A percentile compares a stretch with the other conserved stretches of the same genome.
Evolutionary conservation across 2,329 filamentous ascomycete genomes (phyloP).

Genomic region (Aspergillus proliferans): DNA sequence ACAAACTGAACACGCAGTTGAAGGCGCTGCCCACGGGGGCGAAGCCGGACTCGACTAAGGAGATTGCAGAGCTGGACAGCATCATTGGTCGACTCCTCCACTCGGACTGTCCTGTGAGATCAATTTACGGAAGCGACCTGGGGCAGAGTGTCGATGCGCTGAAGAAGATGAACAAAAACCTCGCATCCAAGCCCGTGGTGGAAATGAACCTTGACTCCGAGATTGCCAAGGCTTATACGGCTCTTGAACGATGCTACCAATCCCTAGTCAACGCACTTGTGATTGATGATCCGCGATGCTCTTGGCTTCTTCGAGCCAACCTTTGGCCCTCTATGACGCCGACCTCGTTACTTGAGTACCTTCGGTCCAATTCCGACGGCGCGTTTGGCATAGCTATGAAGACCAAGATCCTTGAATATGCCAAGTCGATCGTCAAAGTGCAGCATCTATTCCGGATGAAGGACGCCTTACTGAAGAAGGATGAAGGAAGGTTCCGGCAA

Average conservation of each 20-base stretch:
- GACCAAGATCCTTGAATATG: slow-evolving; percentile 35
- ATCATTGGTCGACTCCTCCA: slow-evolving; percentile 16
- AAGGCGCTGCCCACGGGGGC: neutral
- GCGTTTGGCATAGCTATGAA: slow-evolving; percentile 32
- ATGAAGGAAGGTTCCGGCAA: slow-evolving; percentile 29
- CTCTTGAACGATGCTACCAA: slow-evolving; percentile 8
- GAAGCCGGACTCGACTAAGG: neutral
- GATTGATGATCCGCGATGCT: slow-evolving; percentile 19
- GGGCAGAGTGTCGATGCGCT: slow-evolving; percentile 33
- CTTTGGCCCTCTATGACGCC: slow-evolving; percentile 41
- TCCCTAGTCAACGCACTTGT: slow-evolving; percentile 15
- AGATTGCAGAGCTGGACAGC: slow-evolving; percentile 17
- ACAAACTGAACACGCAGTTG: neutral
- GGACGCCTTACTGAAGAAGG: slow-evolving; percentile 26
- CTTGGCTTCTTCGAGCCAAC: slow-evolving; percentile 35
- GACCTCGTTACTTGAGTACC: slow-evolving; percentile 37
- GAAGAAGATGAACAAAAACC: slow-evolving; percentile 2
- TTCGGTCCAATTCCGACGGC: slow-evolving; percentile 28
- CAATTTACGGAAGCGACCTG: slow-evolving; percentile 34
- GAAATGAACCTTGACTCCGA: slow-evolving; percentile 6
- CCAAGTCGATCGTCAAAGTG: slow-evolving; percentile 31
- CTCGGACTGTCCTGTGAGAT: slow-evolving; percentile 22
- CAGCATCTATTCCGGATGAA: slow-evolving; percentile 43
- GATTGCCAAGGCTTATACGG: slow-evolving; percentile 15
- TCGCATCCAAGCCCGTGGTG: neutral